phyloP scores from a whole-genome alignment of 805 yeast species.

The Saturnispora dispora region DNA sequence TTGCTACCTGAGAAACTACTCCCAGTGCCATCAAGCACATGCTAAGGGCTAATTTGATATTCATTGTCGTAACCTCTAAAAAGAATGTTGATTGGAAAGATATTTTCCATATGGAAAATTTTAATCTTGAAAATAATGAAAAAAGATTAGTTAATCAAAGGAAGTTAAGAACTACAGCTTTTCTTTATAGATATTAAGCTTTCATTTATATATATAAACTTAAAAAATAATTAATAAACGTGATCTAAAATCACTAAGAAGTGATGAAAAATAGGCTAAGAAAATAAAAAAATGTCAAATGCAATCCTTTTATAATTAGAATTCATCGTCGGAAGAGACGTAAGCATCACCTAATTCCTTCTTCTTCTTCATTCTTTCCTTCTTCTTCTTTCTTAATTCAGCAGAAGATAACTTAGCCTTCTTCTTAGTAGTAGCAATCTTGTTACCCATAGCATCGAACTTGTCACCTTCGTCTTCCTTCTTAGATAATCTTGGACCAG shows the following conservation, averaged over 20 bases:
- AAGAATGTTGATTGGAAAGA: not conserved
- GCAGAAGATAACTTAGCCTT: constrained; percentile 97
- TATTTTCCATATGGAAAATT: not conserved
- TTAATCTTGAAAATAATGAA: not conserved
- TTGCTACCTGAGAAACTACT: not conserved
- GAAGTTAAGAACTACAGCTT: not conserved
- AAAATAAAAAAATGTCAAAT: not conserved
- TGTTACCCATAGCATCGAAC: constrained; percentile 99
- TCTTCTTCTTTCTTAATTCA: constrained; percentile 99
- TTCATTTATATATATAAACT: not conserved
- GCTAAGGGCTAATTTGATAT: not conserved
- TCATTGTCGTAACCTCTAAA: not conserved
- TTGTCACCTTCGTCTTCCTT: constrained; percentile 93
- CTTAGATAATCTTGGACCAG: constrained; percentile 99
- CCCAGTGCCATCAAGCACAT: not conserved
- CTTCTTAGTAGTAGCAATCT: constrained; percentile 94
- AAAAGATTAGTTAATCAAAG: no score
- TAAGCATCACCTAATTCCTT: constrained; percentile 99
- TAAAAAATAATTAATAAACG: not conserved
- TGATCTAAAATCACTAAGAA: not conserved
- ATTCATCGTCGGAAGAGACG: constrained; percentile 86
- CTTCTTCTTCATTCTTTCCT: constrained; percentile 99
- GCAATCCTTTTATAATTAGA: constrained; percentile 32
- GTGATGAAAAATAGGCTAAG: not conserved
- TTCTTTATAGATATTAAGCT: not conserved